Evolutionary conservation across 306 rosid species (phyloP).

Genomic region (Sesbania bispinosa): DNA sequence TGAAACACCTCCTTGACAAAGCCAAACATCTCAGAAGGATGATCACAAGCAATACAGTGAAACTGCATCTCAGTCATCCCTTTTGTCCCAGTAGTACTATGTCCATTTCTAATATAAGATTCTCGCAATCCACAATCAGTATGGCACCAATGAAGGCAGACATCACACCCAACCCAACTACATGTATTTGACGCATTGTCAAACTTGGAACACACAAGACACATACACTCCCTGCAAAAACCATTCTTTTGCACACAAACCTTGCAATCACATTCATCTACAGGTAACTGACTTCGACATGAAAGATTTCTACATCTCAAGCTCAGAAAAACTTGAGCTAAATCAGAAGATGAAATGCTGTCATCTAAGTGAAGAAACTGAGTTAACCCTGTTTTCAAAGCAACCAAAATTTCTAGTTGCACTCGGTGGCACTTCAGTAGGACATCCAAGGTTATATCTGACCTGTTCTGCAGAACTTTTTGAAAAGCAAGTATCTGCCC

Average conservation of each 20-base stretch:
- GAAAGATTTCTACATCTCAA: constrained; percentile 69
- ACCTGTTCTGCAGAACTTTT: constrained; percentile 68
- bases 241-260: constrained; percentile 81
- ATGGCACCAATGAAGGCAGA: constrained; percentile 98
- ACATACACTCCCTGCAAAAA: constrained; percentile 95
- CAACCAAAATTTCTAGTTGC: constrained; percentile 86
- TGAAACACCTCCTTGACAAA: constrained; percentile 96
- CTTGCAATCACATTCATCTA: constrained; percentile 98
- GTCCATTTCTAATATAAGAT: constrained; percentile 86
- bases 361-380: constrained; percentile 56
- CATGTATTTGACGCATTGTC: constrained; percentile 91
- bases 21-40: constrained; percentile 99
- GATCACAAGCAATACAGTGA: constrained; percentile 95
- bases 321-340: constrained; percentile 83
- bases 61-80: constrained; percentile 93
- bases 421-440: constrained; percentile 68
- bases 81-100: constrained; percentile 57
- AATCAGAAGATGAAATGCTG: constrained; percentile 52
- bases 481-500: constrained; percentile 56
- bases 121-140: constrained; percentile 83
- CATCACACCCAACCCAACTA: constrained; percentile 99
- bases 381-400: constrained; percentile 68
- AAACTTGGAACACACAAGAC: constrained; percentile 89
- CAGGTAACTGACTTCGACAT: constrained; percentile 75
- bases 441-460: constrained; percentile 67